Evolutionary conservation across 257 asterid genomes (phyloP).

Genomic region (Solanum ossicruentum): DNA sequence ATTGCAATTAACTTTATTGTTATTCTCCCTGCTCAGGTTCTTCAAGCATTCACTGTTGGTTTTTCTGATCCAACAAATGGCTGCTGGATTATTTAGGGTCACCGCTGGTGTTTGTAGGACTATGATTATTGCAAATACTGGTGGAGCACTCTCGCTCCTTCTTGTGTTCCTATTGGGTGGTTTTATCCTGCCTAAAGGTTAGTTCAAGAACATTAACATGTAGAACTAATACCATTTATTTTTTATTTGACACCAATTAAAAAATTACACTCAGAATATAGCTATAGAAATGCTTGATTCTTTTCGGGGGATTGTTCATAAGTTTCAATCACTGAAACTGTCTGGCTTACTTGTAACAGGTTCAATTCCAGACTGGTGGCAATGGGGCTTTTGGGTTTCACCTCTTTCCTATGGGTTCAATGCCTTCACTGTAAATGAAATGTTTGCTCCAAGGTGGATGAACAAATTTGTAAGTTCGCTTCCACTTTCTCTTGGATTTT

Average conservation of each 20-base stretch:
- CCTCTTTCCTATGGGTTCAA: slow-evolving; percentile 47
- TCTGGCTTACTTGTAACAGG: slow-evolving; percentile 15
- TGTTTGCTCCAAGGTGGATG: slow-evolving; percentile 59
- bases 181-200: slow-evolving; percentile 55
- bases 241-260: not conserved
- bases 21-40: slow-evolving; percentile 25
- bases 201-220: slow-evolving; percentile 1
- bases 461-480: slow-evolving; percentile 15
- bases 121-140: slow-evolving; percentile 44
- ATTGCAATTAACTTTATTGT: not conserved
- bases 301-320: not conserved
- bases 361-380: slow-evolving; percentile 56
- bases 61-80: slow-evolving; percentile 63
- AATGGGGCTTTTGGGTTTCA: slow-evolving; percentile 61
- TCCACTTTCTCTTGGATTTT: not conserved
- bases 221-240: not conserved
- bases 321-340: slow-evolving; percentile 2
- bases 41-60: slow-evolving; percentile 41
- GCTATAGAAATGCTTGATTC: not conserved
- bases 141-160: slow-evolving; percentile 51
- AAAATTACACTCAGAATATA: not conserved
- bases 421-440: slow-evolving; percentile 41
- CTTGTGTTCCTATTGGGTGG: slow-evolving; percentile 59
- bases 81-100: slow-evolving; percentile 48
- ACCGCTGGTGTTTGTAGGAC: slow-evolving; percentile 52